phyloP scores from a whole-genome alignment of 371 early-diverging fungal species.

The Hamiltosporidium magnivora region DNA sequence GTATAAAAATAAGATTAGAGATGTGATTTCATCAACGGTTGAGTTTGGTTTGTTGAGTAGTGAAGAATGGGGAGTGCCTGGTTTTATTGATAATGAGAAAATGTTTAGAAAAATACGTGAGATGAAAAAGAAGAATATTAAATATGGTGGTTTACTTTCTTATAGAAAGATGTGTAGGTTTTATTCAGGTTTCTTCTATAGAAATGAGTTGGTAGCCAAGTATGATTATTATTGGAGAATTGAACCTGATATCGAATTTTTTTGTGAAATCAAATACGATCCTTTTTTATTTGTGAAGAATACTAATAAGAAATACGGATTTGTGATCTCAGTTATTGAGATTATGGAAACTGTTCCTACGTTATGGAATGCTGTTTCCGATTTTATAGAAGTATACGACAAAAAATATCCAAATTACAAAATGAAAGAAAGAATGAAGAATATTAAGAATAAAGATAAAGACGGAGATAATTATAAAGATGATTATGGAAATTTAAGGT shows the following conservation, averaged over 20 bases:
- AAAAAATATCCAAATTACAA: too few species aligned
- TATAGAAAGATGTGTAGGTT: conserved; percentile 83
- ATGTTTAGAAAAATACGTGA: conserved; percentile 58
- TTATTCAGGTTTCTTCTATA: conserved; percentile 73
- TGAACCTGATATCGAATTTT: conserved; percentile 72
- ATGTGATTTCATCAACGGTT: conserved; percentile 20
- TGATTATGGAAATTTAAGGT: conserved; percentile 4
- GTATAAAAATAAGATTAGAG: conserved; percentile 60
- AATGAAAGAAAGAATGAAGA: too few species aligned
- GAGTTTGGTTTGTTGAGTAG: conserved; percentile 63
- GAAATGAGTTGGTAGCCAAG: conserved; percentile 63
- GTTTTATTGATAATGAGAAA: conserved; percentile 63
- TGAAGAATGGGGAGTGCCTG: conserved; percentile 70
- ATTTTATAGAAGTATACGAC: conserved; percentile 17
- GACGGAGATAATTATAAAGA: too few species aligned
- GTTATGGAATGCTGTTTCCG: conserved; percentile 60
- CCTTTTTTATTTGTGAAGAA: conserved; percentile 64
- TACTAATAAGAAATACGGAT: conserved; percentile 67
- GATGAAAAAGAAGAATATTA: conserved; percentile 61
- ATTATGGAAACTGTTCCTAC: conserved; percentile 65
- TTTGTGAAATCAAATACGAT: conserved; percentile 69
- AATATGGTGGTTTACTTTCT: conserved; percentile 68
- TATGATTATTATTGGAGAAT: conserved; percentile 86
- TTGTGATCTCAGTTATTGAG: conserved; percentile 65
- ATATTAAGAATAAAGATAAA: too few species aligned